Percentiles rank a stretch among this genome's conserved stretches.
Evolutionary conservation across 331 rosid species (phyloP).

Genomic region (Stylosanthes scabra): DNA sequence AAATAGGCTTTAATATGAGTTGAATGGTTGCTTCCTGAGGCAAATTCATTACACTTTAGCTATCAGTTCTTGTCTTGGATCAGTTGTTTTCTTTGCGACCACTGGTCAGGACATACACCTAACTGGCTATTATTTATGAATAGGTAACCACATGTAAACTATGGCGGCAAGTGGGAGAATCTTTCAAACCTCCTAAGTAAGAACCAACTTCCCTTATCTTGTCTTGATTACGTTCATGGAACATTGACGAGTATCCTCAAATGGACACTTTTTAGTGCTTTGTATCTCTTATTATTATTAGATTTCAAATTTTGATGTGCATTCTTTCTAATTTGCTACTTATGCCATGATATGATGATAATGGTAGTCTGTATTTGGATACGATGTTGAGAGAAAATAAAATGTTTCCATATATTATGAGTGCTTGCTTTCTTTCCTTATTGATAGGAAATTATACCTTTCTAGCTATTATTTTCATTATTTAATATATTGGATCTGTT

Average conservation of each 20-base stretch:
- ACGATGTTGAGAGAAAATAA: conserved; percentile 22
- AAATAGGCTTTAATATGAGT: not conserved
- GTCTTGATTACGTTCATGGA: conserved; percentile 26
- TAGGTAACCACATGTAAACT: conserved; percentile 96
- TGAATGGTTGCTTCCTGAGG: conserved; percentile 25
- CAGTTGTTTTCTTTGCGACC: conserved; percentile 24
- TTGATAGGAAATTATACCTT: conserved; percentile 9
- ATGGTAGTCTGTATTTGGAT: conserved; percentile 23
- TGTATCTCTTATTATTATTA: conserved; percentile 30
- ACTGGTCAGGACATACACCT: conserved; percentile 27
- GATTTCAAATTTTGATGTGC: conserved; percentile 14
- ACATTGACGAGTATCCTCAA: conserved; percentile 14
- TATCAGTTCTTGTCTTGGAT: conserved; percentile 26
- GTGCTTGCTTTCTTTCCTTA: conserved; percentile 27
- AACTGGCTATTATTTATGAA: conserved; percentile 40
- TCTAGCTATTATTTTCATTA: conserved; percentile 12
- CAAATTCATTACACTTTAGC: conserved; percentile 26
- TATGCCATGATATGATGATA: not conserved
- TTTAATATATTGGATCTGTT: not conserved
- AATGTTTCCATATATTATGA: conserved; percentile 15
- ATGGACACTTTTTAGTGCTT: conserved; percentile 1
- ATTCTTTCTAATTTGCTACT: not conserved
- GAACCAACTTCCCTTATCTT: conserved; percentile 38
- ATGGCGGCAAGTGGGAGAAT: conserved; percentile 99
- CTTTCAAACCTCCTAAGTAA: conserved; percentile 99